Evolutionary conservation across 768 basidiomycete species (phyloP).

Genomic region (Ramaria rubella): DNA sequence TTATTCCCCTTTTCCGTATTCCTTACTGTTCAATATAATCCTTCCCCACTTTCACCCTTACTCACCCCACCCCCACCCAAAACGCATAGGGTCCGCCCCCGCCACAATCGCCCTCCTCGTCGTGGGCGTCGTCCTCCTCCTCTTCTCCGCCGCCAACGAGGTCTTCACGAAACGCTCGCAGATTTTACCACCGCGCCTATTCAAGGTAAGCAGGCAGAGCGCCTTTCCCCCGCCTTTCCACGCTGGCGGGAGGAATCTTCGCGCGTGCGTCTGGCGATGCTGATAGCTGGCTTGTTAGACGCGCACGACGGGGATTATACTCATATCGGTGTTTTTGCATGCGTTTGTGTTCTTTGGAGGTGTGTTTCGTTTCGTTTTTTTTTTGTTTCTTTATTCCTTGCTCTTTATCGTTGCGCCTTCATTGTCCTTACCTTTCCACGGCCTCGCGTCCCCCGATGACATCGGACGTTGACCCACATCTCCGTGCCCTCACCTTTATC

Average conservation of each 20-base stretch:
- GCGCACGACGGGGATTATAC: conserved; percentile 30
- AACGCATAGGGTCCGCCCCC: conserved; percentile 22
- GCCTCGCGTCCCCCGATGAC: neutral
- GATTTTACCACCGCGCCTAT: conserved; percentile 35
- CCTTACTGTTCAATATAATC: conserved; percentile 3
- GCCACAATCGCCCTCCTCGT: conserved; percentile 33
- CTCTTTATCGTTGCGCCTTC: too few species aligned
- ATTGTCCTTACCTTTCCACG: too few species aligned
- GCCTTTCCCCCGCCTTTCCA: neutral
- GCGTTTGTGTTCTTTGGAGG: conserved; percentile 27
- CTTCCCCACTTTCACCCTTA: neutral
- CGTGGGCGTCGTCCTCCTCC: conserved; percentile 28
- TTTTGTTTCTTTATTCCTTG: too few species aligned
- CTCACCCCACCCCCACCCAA: too few species aligned
- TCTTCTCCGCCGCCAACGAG: conserved; percentile 29
- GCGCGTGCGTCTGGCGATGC: too few species aligned
- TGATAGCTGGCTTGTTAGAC: conserved; percentile 24
- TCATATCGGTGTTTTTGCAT: conserved; percentile 31
- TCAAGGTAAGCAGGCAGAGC: conserved; percentile 19
- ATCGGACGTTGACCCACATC: too few species aligned
- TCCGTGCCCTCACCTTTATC: too few species aligned
- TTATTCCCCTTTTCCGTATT: neutral
- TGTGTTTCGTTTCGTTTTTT: too few species aligned
- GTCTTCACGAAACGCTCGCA: conserved; percentile 28
- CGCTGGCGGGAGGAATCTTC: too few species aligned